These are phyloP conservation scores for Phytophthora quininea DNA, from an alignment of 352 stramenopile species.

Conservation along the genomic window DNA sequence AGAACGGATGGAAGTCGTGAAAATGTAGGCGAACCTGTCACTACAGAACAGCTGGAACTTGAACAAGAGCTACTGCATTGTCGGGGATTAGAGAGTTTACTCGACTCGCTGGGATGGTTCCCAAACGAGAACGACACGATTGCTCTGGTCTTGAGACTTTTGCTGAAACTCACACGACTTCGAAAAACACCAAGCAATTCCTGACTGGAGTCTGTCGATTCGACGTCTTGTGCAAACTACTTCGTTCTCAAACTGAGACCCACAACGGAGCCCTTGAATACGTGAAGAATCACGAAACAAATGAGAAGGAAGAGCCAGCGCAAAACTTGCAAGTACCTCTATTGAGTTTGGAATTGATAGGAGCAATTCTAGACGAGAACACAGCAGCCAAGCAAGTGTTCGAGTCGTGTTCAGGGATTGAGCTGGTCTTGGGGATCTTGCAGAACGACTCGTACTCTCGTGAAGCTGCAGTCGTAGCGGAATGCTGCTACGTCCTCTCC, in stretches of 20 bases:
- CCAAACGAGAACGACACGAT: slow-evolving; percentile 20
- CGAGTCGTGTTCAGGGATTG: slow-evolving; percentile 32
- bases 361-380: slow-evolving; percentile 36
- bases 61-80: slow-evolving; percentile 42
- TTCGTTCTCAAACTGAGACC: slow-evolving; percentile 21
- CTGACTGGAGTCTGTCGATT: slow-evolving; percentile 29
- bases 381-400: slow-evolving; percentile 44
- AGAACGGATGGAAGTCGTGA: slow-evolving; percentile 17
- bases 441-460: slow-evolving; percentile 31
- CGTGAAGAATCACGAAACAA: neutral
- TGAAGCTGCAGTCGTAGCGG: slow-evolving; percentile 41
- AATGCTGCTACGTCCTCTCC: slow-evolving; percentile 62
- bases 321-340: slow-evolving; percentile 17
- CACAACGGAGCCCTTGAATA: slow-evolving; percentile 12
- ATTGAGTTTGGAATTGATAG: slow-evolving; percentile 30
- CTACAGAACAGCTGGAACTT: slow-evolving; percentile 18
- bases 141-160: slow-evolving; percentile 35
- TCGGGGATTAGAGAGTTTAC: slow-evolving; percentile 32
- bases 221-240: slow-evolving; percentile 29
- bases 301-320: slow-evolving; percentile 12
- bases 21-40: slow-evolving; percentile 15
- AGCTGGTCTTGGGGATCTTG: slow-evolving; percentile 38
- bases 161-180: slow-evolving; percentile 36
- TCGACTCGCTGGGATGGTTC: slow-evolving; percentile 37
- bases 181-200: slow-evolving; percentile 33